Evolutionary conservation across 495 filamentous ascomycete species (phyloP), one percentile per base, ranked within the genome.

Genomic region (Rostrohypoxylon terebratum): DNA sequence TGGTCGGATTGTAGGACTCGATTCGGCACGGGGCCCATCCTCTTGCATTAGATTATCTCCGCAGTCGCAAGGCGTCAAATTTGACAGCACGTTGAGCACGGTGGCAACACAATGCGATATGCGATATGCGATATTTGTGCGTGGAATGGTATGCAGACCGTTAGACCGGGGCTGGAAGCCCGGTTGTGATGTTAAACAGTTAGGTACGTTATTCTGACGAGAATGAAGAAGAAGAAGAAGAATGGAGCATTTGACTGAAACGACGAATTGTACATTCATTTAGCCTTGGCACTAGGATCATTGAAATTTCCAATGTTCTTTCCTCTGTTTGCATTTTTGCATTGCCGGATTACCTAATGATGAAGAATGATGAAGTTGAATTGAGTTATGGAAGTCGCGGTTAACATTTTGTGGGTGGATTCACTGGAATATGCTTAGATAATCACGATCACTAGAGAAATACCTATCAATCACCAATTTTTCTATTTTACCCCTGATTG

Each of bases 121-220:
- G 66, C 65, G 71, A 62, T 38, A 16, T 66, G 66, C 65, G 71
- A 62, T 38, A 62, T 66, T 73, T 73, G 71, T 69, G 71, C 66
- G 71, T 73, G 58, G 38, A 59, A 45, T 40, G 40, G 33, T 6
- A n/a, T n/a, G n/a, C n/a, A 50, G 9, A 44, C 3, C n/a, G n/a
- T n/a, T n/a, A n/a, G n/a, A 5, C 59, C 7, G 53, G 60, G 44
- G 54, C 44, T 16, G 18, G 31, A 18, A 33, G 51, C 28, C 44
- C 21, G 9, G 33, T 21, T 58, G 23, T 51, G 66, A 66, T 73
- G 65, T 73, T 73, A n/a, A n/a, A n/a, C n/a, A n/a, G n/a, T n/a
- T n/a, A n/a, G n/a, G n/a, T n/a, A 73, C 70, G 64, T 68, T 63
- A 58, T 66, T 51, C 51, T 59, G 50, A 71, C 28, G 20, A 50